phyloP scores from a whole-genome alignment of 179 eudicot species.

The Carnegiea gigantea region DNA sequence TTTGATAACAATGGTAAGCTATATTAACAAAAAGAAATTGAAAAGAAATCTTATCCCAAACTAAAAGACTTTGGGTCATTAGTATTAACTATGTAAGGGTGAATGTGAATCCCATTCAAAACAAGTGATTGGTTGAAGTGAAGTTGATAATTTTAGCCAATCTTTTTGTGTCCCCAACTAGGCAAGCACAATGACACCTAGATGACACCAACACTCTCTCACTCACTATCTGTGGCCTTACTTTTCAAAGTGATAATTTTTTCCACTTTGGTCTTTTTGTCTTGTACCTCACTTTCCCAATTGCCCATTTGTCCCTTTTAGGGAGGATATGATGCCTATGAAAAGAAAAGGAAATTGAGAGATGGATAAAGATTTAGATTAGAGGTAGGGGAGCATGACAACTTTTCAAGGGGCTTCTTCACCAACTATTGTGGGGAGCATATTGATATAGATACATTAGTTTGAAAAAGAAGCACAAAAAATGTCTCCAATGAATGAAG shows the following conservation, averaged over 20 bases:
- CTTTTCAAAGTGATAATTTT: conserved; percentile 18
- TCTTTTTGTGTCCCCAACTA: conserved; percentile 60
- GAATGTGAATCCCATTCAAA: conserved; percentile 6
- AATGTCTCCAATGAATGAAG: conserved; percentile 19
- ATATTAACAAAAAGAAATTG: background rate
- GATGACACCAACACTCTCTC: conserved; percentile 22
- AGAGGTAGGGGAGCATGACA: conserved; percentile 22
- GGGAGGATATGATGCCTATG: conserved; percentile 31
- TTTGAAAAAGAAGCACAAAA: conserved; percentile 32
- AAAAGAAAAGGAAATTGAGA: conserved; percentile 17
- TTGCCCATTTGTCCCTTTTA: conserved; percentile 26
- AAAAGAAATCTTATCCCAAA: background rate
- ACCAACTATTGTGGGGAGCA: conserved; percentile 72
- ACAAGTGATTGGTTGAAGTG: conserved; percentile 40
- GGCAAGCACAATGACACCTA: conserved; percentile 41
- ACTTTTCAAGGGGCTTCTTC: conserved; percentile 16
- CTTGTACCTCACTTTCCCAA: conserved; percentile 25
- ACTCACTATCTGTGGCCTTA: conserved; percentile 14
- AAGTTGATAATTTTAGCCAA: conserved; percentile 54
- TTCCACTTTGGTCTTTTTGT: conserved; percentile 16
- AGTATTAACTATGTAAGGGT: background rate
- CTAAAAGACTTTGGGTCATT: background rate
- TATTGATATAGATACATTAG: conserved; percentile 39
- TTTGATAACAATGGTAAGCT: background rate
- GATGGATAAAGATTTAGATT: conserved; percentile 29